A percentile compares a stretch with the other conserved stretches of the same genome.
These are phyloP conservation scores for Quercus alba DNA, from an alignment of 306 rosid species.

Conservation along the genomic window DNA sequence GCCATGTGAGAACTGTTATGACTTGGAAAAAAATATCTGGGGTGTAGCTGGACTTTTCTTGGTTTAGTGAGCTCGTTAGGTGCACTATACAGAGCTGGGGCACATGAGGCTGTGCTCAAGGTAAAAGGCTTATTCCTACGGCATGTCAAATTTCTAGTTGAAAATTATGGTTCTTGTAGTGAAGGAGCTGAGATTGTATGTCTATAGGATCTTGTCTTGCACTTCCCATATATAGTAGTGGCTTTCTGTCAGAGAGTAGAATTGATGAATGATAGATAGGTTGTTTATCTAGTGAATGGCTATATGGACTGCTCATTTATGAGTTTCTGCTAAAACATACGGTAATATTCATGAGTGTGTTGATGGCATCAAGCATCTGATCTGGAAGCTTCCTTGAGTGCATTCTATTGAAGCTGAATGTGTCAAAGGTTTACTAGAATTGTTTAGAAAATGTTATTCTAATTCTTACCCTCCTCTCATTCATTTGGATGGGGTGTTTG, in stretches of 20 bases:
- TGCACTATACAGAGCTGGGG: constrained; percentile 76
- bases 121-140: constrained; percentile 61
- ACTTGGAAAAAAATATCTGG: constrained; percentile 81
- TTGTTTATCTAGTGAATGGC: constrained; percentile 51
- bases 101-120: constrained; percentile 63
- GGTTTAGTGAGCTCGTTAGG: constrained; percentile 68
- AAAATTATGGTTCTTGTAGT: constrained; percentile 29
- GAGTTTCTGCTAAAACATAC: constrained; percentile 54
- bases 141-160: constrained; percentile 40
- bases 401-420: constrained; percentile 52
- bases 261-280: constrained; percentile 60
- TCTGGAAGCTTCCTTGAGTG: constrained; percentile 74
- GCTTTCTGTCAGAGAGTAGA: constrained; percentile 80
- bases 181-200: constrained; percentile 43
- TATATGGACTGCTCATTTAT: constrained; percentile 60
- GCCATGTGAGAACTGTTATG: constrained; percentile 40
- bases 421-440: constrained; percentile 63
- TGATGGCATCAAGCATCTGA: constrained; percentile 88
- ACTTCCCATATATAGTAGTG: constrained; percentile 55
- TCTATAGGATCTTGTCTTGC: constrained; percentile 89
- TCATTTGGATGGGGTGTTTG: constrained; percentile 89
- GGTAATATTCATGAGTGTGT: constrained; percentile 50
- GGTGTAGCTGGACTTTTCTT: constrained; percentile 92
- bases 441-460: constrained; percentile 73
- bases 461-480: constrained; percentile 66